Conservation (phyloP, 768 basidiomycete species). For the Pleurotus ostreatus region DNA sequence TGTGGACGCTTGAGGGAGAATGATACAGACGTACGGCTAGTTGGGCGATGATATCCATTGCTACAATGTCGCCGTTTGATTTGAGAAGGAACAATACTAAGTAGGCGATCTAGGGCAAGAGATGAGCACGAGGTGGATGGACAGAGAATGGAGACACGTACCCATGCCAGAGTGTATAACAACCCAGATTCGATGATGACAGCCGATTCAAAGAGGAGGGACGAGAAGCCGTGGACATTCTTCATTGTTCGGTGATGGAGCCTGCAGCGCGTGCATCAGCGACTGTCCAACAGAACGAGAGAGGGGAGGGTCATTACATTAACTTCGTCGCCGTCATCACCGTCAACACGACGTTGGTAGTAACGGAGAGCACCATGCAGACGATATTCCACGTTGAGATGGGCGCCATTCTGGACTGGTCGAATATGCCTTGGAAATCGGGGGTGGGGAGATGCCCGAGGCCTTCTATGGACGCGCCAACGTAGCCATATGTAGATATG, state of each 20-base stretch:
- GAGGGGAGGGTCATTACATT: neutral
- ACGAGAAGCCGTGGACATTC: constrained; percentile 1
- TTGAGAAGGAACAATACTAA: neutral
- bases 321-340: constrained; percentile 1
- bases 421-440: constrained; percentile 5
- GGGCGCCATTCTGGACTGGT: neutral
- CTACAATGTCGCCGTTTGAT: constrained; percentile 5
- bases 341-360: constrained; percentile 3
- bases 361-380: constrained; percentile 1
- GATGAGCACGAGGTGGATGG: neutral
- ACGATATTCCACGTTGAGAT: constrained; percentile 4
- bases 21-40: neutral
- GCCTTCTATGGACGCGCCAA: neutral
- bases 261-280: neutral
- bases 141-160: neutral
- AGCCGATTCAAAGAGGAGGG: neutral
- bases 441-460: neutral
- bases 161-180: constrained; percentile 3
- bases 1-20: neutral
- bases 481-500: constrained; percentile 2
- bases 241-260: constrained; percentile 6
- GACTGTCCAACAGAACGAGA: neutral
- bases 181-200: constrained; percentile 7
- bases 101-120: neutral
- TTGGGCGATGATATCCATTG: constrained; percentile 2